A percentile compares a stretch with the other conserved stretches of the same genome.
These are phyloP conservation scores for Pachyrhizus erosus DNA, from an alignment of 306 rosid species.

Conservation along the genomic window DNA sequence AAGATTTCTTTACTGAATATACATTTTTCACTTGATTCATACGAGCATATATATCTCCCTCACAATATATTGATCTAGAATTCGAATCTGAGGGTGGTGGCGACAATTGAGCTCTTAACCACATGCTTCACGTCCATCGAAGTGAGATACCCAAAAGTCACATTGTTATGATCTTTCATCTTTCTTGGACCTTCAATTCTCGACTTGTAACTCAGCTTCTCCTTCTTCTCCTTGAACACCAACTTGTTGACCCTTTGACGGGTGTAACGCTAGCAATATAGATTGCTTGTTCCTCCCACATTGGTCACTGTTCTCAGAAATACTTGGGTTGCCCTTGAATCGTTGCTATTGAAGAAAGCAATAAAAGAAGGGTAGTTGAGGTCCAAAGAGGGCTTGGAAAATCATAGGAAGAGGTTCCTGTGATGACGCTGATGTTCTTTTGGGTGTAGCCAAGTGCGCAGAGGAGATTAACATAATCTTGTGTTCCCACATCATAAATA, in stretches of 20 bases:
- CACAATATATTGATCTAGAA: too few relatives aligned
- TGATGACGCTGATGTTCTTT: conserved; percentile 52
- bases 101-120: too few relatives aligned
- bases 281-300: conserved; percentile 48
- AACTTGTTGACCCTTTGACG: conserved; percentile 43
- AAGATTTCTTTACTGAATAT: too few relatives aligned
- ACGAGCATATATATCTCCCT: too few relatives aligned
- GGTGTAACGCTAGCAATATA: conserved; percentile 55
- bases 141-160: too few relatives aligned
- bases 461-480: conserved; percentile 44
- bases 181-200: conserved; percentile 46
- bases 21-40: too few relatives aligned
- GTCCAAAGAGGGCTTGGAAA: conserved; percentile 57
- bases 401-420: conserved; percentile 42
- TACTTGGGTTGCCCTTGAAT: conserved; percentile 9
- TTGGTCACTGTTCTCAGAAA: conserved; percentile 65
- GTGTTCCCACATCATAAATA: background rate
- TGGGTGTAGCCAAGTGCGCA: conserved; percentile 63
- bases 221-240: conserved; percentile 52
- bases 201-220: conserved; percentile 53
- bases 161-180: too few relatives aligned
- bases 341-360: conserved; percentile 44
- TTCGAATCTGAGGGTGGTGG: too few relatives aligned
- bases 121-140: too few relatives aligned
- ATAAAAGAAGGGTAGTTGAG: conserved; percentile 82